phyloP scores from a whole-genome alignment of 495 filamentous ascomycete genomes.

The Tuber umbilicatum region DNA sequence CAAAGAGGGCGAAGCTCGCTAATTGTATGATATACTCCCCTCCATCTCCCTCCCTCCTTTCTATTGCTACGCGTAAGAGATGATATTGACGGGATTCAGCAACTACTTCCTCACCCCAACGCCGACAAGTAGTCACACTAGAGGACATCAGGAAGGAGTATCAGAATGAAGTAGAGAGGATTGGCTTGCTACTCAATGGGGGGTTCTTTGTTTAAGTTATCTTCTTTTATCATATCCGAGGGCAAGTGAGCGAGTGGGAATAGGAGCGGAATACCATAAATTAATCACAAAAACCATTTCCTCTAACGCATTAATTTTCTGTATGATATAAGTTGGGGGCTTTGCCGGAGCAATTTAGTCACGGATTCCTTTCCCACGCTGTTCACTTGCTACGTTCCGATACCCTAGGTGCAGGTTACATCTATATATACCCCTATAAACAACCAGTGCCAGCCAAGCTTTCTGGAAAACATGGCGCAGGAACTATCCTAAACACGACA shows the following conservation, averaged over 20 bases:
- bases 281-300: background rate
- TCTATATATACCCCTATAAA: too few species aligned
- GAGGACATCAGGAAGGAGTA: conserved; percentile 78
- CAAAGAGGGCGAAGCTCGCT: conserved; percentile 44
- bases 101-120: conserved; percentile 2
- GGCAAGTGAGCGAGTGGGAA: background rate
- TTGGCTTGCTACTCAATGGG: conserved; percentile 43
- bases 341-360: background rate
- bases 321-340: background rate
- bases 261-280: background rate
- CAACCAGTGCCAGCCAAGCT: too few species aligned
- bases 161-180: conserved; percentile 76
- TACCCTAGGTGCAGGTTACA: background rate
- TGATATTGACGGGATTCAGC: background rate
- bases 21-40: conserved; percentile 20
- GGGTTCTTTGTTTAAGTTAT: conserved; percentile 39
- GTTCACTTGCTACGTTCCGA: background rate
- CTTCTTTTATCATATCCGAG: background rate
- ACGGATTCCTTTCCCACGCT: background rate
- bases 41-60: background rate
- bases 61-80: conserved; percentile 23
- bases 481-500: too few species aligned
- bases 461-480: too few species aligned
- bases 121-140: conserved; percentile 58
- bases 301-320: background rate